phyloP scores from a whole-genome alignment of 2,329 filamentous ascomycete genomes.

The Aureobasidium sp. region DNA sequence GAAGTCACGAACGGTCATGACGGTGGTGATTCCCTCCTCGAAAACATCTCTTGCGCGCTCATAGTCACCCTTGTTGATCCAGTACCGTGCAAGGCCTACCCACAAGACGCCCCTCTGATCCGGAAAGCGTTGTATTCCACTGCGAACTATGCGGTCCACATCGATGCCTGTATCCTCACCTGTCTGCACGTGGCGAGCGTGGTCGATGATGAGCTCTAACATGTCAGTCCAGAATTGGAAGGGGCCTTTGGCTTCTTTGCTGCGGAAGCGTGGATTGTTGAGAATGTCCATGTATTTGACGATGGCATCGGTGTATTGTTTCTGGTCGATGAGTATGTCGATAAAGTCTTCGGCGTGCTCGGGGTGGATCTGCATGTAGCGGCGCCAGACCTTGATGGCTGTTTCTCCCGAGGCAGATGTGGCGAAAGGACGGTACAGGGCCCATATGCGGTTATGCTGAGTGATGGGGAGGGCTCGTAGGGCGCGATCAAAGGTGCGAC shows the following conservation, averaged over 20 bases:
- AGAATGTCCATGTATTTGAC: constrained; percentile 85
- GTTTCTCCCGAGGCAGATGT: constrained; percentile 85
- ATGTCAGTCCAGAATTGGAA: constrained; percentile 98
- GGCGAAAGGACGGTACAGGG: constrained; percentile 81
- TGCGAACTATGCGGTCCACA: constrained; percentile 85
- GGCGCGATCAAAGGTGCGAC: constrained; percentile 84
- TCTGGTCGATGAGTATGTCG: constrained; percentile 71
- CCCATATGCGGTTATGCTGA: constrained; percentile 94
- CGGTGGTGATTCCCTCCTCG: constrained; percentile 92
- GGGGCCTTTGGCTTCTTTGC: constrained; percentile 87
- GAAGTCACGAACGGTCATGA: constrained; percentile 98
- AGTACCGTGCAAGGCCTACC: constrained; percentile 91
- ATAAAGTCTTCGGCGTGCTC: constrained; percentile 95
- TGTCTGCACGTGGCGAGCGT: constrained; percentile 71
- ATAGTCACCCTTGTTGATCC: constrained; percentile 87
- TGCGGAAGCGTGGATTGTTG: constrained; percentile 82
- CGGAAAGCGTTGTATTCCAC: constrained; percentile 80
- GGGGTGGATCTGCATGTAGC: constrained; percentile 95
- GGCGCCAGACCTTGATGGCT: constrained; percentile 84
- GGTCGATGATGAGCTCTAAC: constrained; percentile 86
- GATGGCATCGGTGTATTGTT: constrained; percentile 83
- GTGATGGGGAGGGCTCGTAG: constrained; percentile 85
- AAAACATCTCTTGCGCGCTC: constrained; percentile 89
- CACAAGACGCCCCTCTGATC: constrained; percentile 93
- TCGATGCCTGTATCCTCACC: constrained; percentile 75